Percentiles rank a stretch among this genome's conserved stretches.
Evolutionary conservation across 1,284 basidiomycete species (phyloP).

Genomic region (Cystobasidium slooffiae): DNA sequence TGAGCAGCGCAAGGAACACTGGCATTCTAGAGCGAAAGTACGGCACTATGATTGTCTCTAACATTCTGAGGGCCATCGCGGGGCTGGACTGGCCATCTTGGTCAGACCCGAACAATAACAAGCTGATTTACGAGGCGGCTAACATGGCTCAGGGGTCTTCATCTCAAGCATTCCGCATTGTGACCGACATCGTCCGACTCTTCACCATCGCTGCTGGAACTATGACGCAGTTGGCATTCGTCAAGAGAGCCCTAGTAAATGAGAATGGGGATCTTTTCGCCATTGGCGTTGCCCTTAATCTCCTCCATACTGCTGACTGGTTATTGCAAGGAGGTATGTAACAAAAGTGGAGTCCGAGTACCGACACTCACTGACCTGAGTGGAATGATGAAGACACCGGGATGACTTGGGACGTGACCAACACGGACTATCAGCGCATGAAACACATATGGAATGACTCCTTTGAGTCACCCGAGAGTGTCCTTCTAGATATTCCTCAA

Average conservation of each 20-base stretch:
- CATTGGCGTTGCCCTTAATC: conserved; percentile 25
- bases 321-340: conserved; percentile 33
- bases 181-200: conserved; percentile 25
- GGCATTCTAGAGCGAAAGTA: conserved; percentile 37
- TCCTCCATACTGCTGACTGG: conserved; percentile 32
- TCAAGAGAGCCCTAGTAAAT: conserved; percentile 4
- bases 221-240: conserved; percentile 15
- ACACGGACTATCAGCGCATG: conserved; percentile 36
- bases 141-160: conserved; percentile 11
- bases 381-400: background rate
- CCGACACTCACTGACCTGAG: too few species aligned
- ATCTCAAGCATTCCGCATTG: conserved; percentile 22
- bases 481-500: conserved; percentile 19
- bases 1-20: conserved; percentile 18
- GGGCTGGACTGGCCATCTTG: conserved; percentile 15
- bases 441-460: conserved; percentile 23
- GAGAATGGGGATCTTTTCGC: conserved; percentile 25
- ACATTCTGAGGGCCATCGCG: conserved; percentile 9
- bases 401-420: conserved; percentile 14
- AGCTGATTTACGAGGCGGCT: conserved; percentile 19
- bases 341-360: too few species aligned
- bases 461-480: background rate
- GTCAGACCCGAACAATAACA: conserved; percentile 18
- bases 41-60: conserved; percentile 21
- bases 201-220: conserved; percentile 19